phyloP scores from a whole-genome alignment of 176 grass and related monocot genomes.

The Avena atlantica region DNA sequence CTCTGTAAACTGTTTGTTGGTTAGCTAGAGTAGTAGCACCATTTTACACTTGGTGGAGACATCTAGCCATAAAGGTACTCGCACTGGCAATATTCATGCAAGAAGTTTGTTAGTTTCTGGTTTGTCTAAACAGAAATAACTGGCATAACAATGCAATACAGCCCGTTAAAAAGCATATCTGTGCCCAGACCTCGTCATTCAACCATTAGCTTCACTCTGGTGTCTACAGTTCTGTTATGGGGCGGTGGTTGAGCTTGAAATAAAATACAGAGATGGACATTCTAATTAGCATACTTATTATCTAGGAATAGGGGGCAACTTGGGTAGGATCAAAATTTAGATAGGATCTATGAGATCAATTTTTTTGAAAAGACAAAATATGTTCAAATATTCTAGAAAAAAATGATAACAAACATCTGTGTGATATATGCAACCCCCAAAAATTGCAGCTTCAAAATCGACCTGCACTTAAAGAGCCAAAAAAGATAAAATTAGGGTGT shows the following conservation, averaged over 20 bases:
- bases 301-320: neutral
- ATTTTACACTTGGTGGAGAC: slow-evolving; percentile 1
- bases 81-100: slow-evolving; percentile 4
- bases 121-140: slow-evolving; percentile 14
- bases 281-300: slow-evolving; percentile 37
- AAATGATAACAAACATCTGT: too few species aligned
- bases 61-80: neutral
- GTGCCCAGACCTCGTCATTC: neutral
- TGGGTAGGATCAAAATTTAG: too few species aligned
- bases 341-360: too few species aligned
- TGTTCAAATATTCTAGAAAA: too few species aligned
- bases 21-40: slow-evolving; percentile 28
- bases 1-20: slow-evolving; percentile 34
- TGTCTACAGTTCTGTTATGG: slow-evolving; percentile 19
- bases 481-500: too few species aligned
- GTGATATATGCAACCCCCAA: too few species aligned
- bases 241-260: neutral
- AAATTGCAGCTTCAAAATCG: too few species aligned
- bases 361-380: too few species aligned
- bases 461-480: too few species aligned
- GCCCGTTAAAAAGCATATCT: neutral
- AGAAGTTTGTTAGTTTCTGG: slow-evolving; percentile 1
- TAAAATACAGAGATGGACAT: slow-evolving; percentile 9
- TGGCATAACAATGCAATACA: neutral
- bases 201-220: slow-evolving; percentile 4